A percentile compares a stretch with the other conserved stretches of the same genome.
Evolutionary conservation across 352 stramenopile species (phyloP).

Genomic region (Vaucheria bursata): DNA sequence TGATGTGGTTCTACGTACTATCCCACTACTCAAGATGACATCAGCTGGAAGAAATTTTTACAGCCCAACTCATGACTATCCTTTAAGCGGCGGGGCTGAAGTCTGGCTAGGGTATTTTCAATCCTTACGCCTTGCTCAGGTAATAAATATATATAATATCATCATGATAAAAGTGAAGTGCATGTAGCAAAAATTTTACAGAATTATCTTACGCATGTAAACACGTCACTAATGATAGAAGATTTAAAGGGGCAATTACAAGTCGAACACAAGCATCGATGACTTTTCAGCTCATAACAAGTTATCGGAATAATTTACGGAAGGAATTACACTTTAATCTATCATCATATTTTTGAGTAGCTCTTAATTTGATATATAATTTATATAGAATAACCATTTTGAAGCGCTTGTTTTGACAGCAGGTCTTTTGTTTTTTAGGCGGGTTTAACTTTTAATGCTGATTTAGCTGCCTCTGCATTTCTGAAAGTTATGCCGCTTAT

Average conservation of each 20-base stretch:
- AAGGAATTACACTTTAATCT: neutral
- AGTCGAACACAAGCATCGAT: neutral
- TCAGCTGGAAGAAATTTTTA: constrained; percentile 40
- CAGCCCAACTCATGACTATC: constrained; percentile 13
- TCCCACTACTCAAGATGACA: constrained; percentile 23
- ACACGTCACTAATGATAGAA: neutral
- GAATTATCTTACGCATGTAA: neutral
- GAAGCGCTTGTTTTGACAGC: too few species aligned
- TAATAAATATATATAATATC: constrained; percentile 1
- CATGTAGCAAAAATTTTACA: neutral
- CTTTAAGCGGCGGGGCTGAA: constrained; percentile 32
- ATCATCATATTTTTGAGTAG: neutral
- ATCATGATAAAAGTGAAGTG: neutral
- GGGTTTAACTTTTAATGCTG: constrained; percentile 39
- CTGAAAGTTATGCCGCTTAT: constrained; percentile 29
- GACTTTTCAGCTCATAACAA: neutral
- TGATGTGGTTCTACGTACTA: constrained; percentile 10
- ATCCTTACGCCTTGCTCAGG: constrained; percentile 31
- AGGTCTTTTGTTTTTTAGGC: too few species aligned
- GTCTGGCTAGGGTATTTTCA: constrained; percentile 46
- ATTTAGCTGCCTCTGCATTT: constrained; percentile 41
- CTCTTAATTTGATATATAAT: neutral
- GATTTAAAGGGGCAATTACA: neutral
- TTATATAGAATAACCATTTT: neutral
- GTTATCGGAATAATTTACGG: neutral